Evolutionary conservation across 2,329 filamentous ascomycete species (phyloP).

Genomic region (Penicillium capsulatum): DNA sequence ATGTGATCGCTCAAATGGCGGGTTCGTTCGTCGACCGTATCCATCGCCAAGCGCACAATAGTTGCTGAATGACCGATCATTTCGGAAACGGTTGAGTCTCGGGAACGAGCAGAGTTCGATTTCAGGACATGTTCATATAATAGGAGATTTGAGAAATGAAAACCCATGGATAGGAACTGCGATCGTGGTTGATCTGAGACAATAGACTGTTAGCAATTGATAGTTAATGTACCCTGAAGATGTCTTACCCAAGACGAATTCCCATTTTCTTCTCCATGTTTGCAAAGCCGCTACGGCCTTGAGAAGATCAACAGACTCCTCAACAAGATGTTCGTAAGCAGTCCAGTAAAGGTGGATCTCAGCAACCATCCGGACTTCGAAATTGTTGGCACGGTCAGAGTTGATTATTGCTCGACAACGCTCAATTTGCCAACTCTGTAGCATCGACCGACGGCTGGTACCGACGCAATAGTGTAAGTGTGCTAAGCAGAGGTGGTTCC

Average conservation of each 20-base stretch:
- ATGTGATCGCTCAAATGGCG: constrained; percentile 46
- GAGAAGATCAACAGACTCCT: constrained; percentile 29
- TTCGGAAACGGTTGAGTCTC: constrained; percentile 37
- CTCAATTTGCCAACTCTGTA: constrained; percentile 38
- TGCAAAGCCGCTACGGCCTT: constrained; percentile 34
- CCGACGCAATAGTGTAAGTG: constrained; percentile 48
- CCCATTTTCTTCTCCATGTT: constrained; percentile 41
- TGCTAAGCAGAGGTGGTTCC: constrained; percentile 45
- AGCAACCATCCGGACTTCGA: constrained; percentile 46
- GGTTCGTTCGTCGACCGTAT: constrained; percentile 44
- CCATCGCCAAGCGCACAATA: constrained; percentile 43
- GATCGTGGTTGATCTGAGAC: constrained; percentile 40
- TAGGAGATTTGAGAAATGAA: constrained; percentile 44
- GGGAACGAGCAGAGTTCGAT: constrained; percentile 34
- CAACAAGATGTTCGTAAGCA: constrained; percentile 39
- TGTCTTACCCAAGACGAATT: constrained; percentile 35
- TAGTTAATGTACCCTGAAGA: not conserved
- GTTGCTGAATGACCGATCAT: constrained; percentile 41
- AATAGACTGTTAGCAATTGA: constrained; percentile 1
- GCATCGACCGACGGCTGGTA: constrained; percentile 38
- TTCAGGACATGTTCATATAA: constrained; percentile 37
- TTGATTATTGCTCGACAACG: constrained; percentile 37
- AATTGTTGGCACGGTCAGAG: constrained; percentile 42
- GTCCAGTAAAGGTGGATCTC: constrained; percentile 47
- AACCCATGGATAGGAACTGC: constrained; percentile 47